Base-by-base conservation (phyloP, 1,284 basidiomycete species). In the Trametes polyzona region DNA sequence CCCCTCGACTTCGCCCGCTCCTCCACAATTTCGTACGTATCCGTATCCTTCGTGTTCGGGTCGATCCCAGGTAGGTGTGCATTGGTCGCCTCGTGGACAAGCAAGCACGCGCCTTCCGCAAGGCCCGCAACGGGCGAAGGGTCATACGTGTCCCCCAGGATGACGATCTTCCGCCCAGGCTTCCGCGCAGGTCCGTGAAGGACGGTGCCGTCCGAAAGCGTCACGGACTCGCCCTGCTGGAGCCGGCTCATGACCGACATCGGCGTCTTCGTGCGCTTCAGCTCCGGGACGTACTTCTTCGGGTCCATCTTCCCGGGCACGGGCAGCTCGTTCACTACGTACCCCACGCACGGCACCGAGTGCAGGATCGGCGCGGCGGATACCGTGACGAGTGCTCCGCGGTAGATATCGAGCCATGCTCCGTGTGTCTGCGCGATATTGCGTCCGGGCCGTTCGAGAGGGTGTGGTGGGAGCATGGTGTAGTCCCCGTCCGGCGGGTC, bases 31-130 rank as follows among this genome's bases (percentile, higher is more conserved):
- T 84, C 81, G 59, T 81, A 79, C 12, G 85, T 86, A 57, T 86
- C 86, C 17, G 67, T 72, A 21, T 71, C 73, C 68, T 85, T 90
- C 54, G 83, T 87, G 36, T 73, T 71, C 9, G 74, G 69, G 61
- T 88, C 84, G 44, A 87, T 65, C 0, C 78, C 80, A 1, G 93
- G 93, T n/a, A 97, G 79, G 71, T 91, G 86, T 1, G 93, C 92
- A 70, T 96, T 97, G 8, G 95, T 97, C 33, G 93, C 92, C 75
- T 98, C 95, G 68, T 98, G 95, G 21, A 89, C 81, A 47, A 88
- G 76, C 37, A 94, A 60, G 63, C 92, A 87, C 17, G 87, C 81
- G 52, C 82, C 83, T 64, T 71, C 70, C 29, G 87, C 86, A 9
- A 93, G 69, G 8, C 75, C 69, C 24, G 73, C 75, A 49, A 90